Conservation (phyloP, 2,329 filamentous ascomycete species). For the Alternaria sp. region DNA sequence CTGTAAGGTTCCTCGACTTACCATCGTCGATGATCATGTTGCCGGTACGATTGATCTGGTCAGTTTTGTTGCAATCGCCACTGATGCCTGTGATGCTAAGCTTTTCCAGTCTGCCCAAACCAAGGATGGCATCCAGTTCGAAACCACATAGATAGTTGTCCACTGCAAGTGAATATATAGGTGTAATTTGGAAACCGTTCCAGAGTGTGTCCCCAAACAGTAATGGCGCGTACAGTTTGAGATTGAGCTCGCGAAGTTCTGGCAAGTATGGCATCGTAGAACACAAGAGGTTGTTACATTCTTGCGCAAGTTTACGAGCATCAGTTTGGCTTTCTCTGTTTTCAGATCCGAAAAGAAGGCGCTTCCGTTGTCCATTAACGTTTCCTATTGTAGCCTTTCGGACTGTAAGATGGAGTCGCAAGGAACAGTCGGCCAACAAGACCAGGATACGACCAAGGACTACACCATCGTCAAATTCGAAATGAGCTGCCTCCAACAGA, state of each 20-base stretch:
- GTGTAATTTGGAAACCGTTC: neutral
- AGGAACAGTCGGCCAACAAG: neutral
- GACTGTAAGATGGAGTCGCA: neutral
- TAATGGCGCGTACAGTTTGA: neutral
- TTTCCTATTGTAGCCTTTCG: neutral
- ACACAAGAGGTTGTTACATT: neutral
- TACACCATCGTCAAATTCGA: neutral
- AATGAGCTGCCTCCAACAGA: constrained; percentile 2
- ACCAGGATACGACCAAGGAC: neutral
- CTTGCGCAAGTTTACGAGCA: neutral
- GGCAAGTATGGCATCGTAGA: neutral
- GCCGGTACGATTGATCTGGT: neutral
- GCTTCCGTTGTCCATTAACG: neutral
- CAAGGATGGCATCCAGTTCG: neutral
- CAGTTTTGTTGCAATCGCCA: neutral
- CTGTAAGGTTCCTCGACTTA: neutral
- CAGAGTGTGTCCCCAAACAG: neutral
- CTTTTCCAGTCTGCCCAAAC: neutral
- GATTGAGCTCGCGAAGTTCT: neutral
- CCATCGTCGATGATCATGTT: neutral
- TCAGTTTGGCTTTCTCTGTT: neutral
- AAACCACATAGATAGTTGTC: neutral
- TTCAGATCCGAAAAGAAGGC: neutral
- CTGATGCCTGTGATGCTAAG: neutral
- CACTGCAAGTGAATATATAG: neutral